A percentile compares a stretch with the other conserved stretches of the same genome.
Conservation (phyloP, 768 basidiomycete species). For the Tremella fuciformis region DNA sequence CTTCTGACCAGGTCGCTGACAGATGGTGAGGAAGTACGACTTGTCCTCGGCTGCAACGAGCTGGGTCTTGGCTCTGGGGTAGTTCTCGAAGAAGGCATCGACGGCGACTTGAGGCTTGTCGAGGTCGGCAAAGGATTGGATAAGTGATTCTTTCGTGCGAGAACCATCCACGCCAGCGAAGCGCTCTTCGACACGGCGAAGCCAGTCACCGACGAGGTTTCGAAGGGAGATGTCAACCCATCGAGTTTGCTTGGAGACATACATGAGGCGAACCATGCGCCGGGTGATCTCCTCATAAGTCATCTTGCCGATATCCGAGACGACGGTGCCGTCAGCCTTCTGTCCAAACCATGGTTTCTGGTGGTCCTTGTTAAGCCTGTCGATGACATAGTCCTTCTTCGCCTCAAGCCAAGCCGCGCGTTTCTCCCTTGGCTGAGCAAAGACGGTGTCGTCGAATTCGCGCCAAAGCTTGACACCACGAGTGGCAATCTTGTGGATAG, state of each 20-base stretch:
- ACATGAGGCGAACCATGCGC: constrained; percentile 91
- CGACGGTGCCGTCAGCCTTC: constrained; percentile 86
- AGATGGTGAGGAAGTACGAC: constrained; percentile 91
- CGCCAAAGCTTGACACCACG: constrained; percentile 97
- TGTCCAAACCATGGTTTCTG: constrained; percentile 81
- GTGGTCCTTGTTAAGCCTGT: constrained; percentile 89
- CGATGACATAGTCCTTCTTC: constrained; percentile 82
- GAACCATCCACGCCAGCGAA: constrained; percentile 83
- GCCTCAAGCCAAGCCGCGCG: constrained; percentile 80
- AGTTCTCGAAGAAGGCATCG: constrained; percentile 75
- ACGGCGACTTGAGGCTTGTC: constrained; percentile 71
- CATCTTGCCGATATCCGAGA: constrained; percentile 88
- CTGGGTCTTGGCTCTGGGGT: constrained; percentile 76
- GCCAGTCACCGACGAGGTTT: constrained; percentile 94
- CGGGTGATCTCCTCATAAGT: constrained; percentile 95
- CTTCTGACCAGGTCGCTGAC: constrained; percentile 95
- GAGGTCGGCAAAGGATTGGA: constrained; percentile 77
- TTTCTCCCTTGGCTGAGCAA: constrained; percentile 94
- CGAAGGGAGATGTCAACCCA: constrained; percentile 91
- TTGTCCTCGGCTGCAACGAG: constrained; percentile 89
- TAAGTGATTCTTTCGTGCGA: constrained; percentile 72
- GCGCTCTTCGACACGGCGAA: constrained; percentile 90
- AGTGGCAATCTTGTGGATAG: constrained; percentile 98
- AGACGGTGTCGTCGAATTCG: constrained; percentile 95
- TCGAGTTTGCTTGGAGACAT: constrained; percentile 79